phyloP scores from a whole-genome alignment of 1,284 basidiomycete species.

The Sporisorium exsertum region DNA sequence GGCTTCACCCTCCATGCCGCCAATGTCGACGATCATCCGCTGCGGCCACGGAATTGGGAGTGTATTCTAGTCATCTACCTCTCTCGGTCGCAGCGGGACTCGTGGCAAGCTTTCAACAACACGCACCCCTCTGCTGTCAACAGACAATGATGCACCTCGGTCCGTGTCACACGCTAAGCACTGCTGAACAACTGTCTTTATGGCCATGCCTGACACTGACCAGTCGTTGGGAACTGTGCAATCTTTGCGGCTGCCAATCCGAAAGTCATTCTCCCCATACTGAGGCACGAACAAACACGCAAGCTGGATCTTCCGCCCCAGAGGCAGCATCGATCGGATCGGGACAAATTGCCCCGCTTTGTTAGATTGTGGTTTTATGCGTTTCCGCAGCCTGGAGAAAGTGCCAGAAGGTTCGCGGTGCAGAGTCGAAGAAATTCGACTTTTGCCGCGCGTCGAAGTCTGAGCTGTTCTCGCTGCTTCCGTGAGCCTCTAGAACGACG shows the following conservation, averaged over 20 bases:
- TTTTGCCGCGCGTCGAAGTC: constrained; percentile 5
- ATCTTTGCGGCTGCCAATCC: no score
- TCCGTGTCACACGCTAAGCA: not conserved
- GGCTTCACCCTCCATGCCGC: no score
- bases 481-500: constrained; percentile 5
- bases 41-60: no score
- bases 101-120: no score
- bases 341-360: not conserved
- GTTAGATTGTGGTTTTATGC: not conserved
- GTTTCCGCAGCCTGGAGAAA: constrained; percentile 8
- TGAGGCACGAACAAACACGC: not conserved
- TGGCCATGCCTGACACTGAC: not conserved
- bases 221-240: no score
- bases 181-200: not conserved
- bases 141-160: constrained; percentile 11
- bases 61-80: no score
- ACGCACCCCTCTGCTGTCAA: not conserved
- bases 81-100: no score
- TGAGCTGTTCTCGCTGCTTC: constrained; percentile 12
- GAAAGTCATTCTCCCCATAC: no score
- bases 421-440: not conserved
- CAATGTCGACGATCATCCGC: no score
- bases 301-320: not conserved
- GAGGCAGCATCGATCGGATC: not conserved
- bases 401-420: constrained; percentile 20